phyloP scores from a whole-genome alignment of 495 filamentous ascomycete species.

The Penicillium paxilli region DNA sequence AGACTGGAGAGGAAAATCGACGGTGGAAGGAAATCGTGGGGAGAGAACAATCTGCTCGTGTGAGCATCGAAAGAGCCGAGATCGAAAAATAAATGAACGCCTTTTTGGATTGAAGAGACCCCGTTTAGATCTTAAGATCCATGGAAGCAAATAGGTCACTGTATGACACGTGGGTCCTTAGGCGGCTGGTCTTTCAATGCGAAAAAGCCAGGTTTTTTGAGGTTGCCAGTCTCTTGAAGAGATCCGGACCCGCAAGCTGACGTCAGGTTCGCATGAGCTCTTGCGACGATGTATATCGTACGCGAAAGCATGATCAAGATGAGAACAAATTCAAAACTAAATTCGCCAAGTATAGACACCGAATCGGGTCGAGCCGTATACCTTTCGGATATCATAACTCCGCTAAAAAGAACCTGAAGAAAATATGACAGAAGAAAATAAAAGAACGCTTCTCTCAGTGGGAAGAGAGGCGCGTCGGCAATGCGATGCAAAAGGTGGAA shows the following conservation, averaged over 20 bases:
- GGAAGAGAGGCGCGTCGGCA: slow-evolving; percentile 2
- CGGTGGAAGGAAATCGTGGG: slow-evolving; percentile 10
- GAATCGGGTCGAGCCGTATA: slow-evolving; percentile 21
- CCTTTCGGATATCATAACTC: slow-evolving; percentile 29
- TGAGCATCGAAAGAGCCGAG: slow-evolving; percentile 17
- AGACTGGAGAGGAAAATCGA: slow-evolving; percentile 6
- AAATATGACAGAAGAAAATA: slow-evolving; percentile 18
- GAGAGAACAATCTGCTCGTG: slow-evolving; percentile 14
- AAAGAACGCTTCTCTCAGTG: slow-evolving; percentile 4
- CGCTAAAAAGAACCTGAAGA: slow-evolving; percentile 25
- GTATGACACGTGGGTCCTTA: not conserved
- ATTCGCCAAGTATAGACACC: slow-evolving; percentile 21
- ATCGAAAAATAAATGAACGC: slow-evolving; percentile 16
- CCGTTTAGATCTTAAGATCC: not conserved
- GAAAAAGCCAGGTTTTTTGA: not conserved
- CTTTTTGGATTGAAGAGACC: slow-evolving; percentile 17
- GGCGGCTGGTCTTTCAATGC: not conserved
- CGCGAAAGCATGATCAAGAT: not conserved
- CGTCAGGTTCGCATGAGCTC: not conserved
- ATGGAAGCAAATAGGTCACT: not conserved
- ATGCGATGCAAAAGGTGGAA: slow-evolving; percentile 5
- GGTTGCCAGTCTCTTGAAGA: not conserved
- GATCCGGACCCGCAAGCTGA: not conserved
- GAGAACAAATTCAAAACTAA: slow-evolving; percentile 8
- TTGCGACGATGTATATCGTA: not conserved